A percentile compares a stretch with the other conserved stretches of the same genome.
These are phyloP conservation scores for Pilaira anomala DNA, from an alignment of 192 early-diverging fungal species.

Conservation along the genomic window DNA sequence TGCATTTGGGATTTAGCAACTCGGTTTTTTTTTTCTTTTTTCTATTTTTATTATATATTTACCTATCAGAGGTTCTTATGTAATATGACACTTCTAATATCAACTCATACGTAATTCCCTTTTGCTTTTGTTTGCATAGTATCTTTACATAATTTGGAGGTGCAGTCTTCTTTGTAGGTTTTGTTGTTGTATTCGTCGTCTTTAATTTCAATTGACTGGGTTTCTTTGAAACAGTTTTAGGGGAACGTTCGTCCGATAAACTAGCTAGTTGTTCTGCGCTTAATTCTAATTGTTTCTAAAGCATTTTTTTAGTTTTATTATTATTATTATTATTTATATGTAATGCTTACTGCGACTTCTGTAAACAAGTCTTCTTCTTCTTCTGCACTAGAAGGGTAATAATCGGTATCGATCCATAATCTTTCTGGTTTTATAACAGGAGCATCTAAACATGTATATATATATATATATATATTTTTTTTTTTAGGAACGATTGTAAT, in stretches of 20 bases:
- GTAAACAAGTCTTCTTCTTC: conserved; percentile 12
- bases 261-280: conserved; percentile 4
- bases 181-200: background rate
- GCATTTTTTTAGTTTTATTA: background rate
- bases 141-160: conserved; percentile 17
- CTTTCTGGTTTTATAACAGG: background rate
- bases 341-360: conserved; percentile 8
- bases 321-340: background rate
- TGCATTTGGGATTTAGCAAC: conserved; percentile 17
- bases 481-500: background rate
- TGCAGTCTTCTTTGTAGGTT: conserved; percentile 3
- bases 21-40: background rate
- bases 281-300: conserved; percentile 5
- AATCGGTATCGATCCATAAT: background rate
- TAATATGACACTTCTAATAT: conserved; percentile 17
- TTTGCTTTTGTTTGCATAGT: conserved; percentile 16
- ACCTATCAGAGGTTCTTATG: conserved; percentile 12
- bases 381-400: background rate
- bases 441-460: too few species aligned
- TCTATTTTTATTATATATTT: background rate
- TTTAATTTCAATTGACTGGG: background rate
- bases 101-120: conserved; percentile 13
- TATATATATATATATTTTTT: background rate
- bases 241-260: background rate
- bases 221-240: conserved; percentile 14